Conservation (phyloP, 2,329 filamentous ascomycete genomes). For the Leptographium procerum region DNA sequence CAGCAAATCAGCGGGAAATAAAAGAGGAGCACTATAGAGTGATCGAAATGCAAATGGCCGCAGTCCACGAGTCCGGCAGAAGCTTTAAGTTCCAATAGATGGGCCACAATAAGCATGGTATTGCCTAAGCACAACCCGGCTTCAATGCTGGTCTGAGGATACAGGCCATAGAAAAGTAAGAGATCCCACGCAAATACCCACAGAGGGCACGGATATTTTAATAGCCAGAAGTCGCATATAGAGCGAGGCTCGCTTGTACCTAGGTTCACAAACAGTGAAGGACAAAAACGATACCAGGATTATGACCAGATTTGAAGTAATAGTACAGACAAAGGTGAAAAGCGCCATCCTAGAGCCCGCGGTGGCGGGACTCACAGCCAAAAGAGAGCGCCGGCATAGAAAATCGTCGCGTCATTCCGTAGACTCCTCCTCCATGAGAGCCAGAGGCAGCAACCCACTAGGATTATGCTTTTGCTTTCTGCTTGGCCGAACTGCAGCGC, state of each 20-base stretch:
- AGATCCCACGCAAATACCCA: neutral
- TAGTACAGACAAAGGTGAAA: neutral
- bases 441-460: neutral
- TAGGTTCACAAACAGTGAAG: neutral
- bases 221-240: neutral
- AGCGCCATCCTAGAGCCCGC: neutral
- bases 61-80: neutral
- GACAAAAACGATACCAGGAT: neutral
- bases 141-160: neutral
- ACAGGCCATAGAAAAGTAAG: neutral
- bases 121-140: neutral
- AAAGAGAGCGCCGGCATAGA: neutral
- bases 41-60: conserved; percentile 15
- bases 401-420: neutral
- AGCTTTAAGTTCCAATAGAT: neutral
- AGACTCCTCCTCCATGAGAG: conserved; percentile 1
- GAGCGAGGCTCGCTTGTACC: neutral
- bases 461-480: neutral
- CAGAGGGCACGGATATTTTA: neutral
- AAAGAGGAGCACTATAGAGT: conserved; percentile 20
- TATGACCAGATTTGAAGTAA: neutral
- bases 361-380: neutral
- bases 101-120: neutral
- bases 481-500: neutral
- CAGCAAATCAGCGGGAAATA: conserved; percentile 33